Conservation (phyloP, 352 stramenopile genomes). For the Lagenidium sp. region DNA sequence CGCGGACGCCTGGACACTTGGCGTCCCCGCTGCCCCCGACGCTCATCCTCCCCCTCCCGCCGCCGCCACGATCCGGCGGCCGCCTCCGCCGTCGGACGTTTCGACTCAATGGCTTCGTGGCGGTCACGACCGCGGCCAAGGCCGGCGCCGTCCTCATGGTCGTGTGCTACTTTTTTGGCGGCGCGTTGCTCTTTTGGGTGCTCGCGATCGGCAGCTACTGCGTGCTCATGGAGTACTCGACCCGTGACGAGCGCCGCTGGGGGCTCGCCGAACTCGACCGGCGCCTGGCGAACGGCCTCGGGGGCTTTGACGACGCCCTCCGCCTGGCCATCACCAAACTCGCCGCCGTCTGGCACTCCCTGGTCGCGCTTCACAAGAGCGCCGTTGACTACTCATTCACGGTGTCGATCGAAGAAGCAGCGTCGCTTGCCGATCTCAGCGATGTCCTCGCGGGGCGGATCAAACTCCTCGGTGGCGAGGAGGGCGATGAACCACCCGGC, state of each 20-base stretch:
- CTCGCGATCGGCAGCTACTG: slow-evolving; percentile 13
- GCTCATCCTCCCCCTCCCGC: background rate
- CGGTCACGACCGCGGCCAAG: slow-evolving; percentile 1
- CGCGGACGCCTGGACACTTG: too few relatives aligned
- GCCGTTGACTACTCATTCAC: slow-evolving; percentile 47
- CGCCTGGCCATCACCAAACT: slow-evolving; percentile 11
- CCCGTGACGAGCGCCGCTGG: background rate
- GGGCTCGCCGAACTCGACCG: slow-evolving; percentile 7
- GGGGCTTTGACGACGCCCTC: slow-evolving; percentile 9
- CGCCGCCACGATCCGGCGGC: background rate
- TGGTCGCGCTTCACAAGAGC: slow-evolving; percentile 28
- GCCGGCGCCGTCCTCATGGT: slow-evolving; percentile 5
- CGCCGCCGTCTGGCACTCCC: slow-evolving; percentile 8
- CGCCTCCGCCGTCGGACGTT: slow-evolving; percentile 19
- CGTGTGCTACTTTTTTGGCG: slow-evolving; percentile 28
- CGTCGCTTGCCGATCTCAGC: slow-evolving; percentile 7
- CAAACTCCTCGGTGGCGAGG: too few relatives aligned
- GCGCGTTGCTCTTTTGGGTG: slow-evolving; percentile 26
- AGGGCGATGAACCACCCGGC: too few relatives aligned
- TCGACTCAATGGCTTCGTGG: slow-evolving; percentile 23
- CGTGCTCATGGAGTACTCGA: slow-evolving; percentile 14
- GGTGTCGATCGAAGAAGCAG: slow-evolving; percentile 40
- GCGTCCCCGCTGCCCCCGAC: too few relatives aligned
- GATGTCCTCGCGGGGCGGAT: slow-evolving; percentile 13
- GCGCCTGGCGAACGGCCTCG: slow-evolving; percentile 1